Evolutionary conservation across 345 rosid species (phyloP).

Genomic region (Garcia nutans): DNA sequence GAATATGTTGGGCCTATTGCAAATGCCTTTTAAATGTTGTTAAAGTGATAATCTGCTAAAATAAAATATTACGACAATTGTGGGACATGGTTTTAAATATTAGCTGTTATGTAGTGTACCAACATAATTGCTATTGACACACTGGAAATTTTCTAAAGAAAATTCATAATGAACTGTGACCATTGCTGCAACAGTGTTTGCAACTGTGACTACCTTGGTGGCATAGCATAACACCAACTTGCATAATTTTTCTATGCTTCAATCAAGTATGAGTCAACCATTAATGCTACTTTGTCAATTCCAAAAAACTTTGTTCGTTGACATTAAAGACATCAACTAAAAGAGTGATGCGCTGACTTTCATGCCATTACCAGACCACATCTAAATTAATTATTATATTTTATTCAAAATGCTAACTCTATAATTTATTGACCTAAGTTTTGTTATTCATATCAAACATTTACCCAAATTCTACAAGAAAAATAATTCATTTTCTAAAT

Average conservation of each 20-base stretch:
- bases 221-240: neutral
- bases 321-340: neutral
- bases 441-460: neutral
- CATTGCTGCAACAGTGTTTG: too few relatives aligned
- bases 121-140: too few relatives aligned
- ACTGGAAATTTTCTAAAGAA: too few relatives aligned
- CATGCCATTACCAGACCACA: neutral
- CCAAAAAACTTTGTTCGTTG: neutral
- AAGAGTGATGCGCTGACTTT: neutral
- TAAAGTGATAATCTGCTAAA: neutral
- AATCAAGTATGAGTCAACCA: neutral
- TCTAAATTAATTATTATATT: neutral
- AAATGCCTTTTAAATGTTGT: neutral
- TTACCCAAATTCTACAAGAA: neutral
- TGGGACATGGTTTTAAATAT: neutral
- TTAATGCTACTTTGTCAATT: neutral
- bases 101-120: too few relatives aligned
- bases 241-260: neutral
- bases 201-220: neutral
- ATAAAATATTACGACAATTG: neutral
- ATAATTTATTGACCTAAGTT: neutral
- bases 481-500: neutral
- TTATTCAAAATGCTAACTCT: neutral
- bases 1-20: neutral
- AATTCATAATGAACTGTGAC: too few relatives aligned